Percentiles rank a stretch among this genome's conserved stretches.
Conservation (phyloP, 179 eudicot species). For the Sideroxylon spinosum region DNA sequence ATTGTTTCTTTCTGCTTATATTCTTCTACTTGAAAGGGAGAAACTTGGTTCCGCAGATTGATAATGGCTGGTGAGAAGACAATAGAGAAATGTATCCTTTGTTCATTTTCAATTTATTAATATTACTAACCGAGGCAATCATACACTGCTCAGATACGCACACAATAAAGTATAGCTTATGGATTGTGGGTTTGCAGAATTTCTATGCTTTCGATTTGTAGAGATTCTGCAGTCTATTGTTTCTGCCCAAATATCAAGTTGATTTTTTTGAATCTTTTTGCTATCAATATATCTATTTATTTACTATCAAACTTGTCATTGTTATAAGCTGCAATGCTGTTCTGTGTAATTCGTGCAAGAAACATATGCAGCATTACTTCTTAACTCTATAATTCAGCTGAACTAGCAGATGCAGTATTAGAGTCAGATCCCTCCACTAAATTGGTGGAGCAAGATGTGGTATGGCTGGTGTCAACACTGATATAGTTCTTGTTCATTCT, state of each 20-base stretch:
- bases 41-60: conserved; percentile 9
- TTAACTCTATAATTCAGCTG: conserved; percentile 22
- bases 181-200: neutral
- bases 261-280: neutral
- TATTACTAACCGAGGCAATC: neutral
- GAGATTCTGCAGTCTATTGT: neutral
- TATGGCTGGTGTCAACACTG: conserved; percentile 11
- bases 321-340: neutral
- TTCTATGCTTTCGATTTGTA: neutral
- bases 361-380: neutral
- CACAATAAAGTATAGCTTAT: neutral
- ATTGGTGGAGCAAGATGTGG: conserved; percentile 21
- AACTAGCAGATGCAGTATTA: conserved; percentile 15
- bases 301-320: neutral
- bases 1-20: neutral
- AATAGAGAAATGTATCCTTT: conserved; percentile 25
- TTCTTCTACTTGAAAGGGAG: neutral
- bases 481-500: neutral
- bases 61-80: conserved; percentile 26
- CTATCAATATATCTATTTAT: neutral
- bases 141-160: neutral
- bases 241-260: neutral
- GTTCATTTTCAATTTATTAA: neutral
- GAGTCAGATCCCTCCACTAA: conserved; percentile 19
- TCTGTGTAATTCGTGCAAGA: neutral